Evolutionary conservation across 371 early-diverging fungal species (phyloP).

Genomic region (Syncephalastrum monosporum): DNA sequence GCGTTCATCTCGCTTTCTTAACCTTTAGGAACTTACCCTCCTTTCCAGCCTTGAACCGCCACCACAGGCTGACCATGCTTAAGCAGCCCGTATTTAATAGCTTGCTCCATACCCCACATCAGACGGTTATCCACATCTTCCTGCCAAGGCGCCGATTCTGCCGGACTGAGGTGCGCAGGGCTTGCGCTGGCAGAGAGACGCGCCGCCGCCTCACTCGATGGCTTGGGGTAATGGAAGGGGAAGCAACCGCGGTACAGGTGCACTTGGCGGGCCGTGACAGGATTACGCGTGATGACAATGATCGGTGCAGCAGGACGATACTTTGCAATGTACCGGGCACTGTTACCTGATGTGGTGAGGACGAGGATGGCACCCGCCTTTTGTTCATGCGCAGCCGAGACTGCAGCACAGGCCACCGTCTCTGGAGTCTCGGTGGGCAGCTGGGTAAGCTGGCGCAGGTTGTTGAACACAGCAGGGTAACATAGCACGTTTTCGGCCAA

Average conservation of each 20-base stretch:
- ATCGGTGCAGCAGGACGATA: slow-evolving; percentile 94
- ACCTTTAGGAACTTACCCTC: slow-evolving; percentile 19
- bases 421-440: slow-evolving; percentile 85
- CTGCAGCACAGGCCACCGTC: slow-evolving; percentile 93
- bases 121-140: slow-evolving; percentile 82
- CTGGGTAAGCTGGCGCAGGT: slow-evolving; percentile 73
- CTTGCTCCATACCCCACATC: slow-evolving; percentile 77
- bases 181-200: slow-evolving; percentile 12
- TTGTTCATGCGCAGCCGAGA: slow-evolving; percentile 85
- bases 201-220: slow-evolving; percentile 38
- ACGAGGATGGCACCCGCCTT: slow-evolving; percentile 88
- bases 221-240: slow-evolving; percentile 79
- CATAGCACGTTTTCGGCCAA: slow-evolving; percentile 78
- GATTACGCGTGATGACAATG: slow-evolving; percentile 85
- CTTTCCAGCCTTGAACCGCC: slow-evolving; percentile 84
- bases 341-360: slow-evolving; percentile 74
- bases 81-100: slow-evolving; percentile 60
- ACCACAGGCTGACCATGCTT: slow-evolving; percentile 72
- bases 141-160: slow-evolving; percentile 72
- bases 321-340: slow-evolving; percentile 92
- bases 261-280: slow-evolving; percentile 84
- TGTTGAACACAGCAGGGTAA: slow-evolving; percentile 79
- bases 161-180: slow-evolving; percentile 39
- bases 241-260: slow-evolving; percentile 90
- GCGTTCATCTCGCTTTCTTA: no score